Conservation (phyloP, 2,329 filamentous ascomycete species). For the Gnomoniopsis sp. region DNA sequence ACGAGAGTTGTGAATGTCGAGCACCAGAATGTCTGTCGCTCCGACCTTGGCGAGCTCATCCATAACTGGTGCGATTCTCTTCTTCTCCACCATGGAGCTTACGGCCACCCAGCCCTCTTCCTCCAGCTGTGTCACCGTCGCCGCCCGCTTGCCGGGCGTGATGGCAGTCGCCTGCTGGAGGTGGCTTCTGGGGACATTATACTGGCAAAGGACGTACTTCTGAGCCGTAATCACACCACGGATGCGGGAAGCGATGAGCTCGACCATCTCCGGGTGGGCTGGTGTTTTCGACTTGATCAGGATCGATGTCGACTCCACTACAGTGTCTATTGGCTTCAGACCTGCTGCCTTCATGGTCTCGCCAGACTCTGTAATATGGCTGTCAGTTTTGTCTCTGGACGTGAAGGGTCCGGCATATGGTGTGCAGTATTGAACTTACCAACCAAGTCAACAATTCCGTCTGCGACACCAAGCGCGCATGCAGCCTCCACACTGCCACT, state of each 20-base stretch:
- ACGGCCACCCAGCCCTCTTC: conserved; percentile 93
- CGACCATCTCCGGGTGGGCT: conserved; percentile 74
- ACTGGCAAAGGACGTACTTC: conserved; percentile 91
- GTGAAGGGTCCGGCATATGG: not conserved
- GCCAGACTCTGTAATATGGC: conserved; percentile 70
- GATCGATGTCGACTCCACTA: conserved; percentile 82
- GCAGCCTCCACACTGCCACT: conserved; percentile 97
- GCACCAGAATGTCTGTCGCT: conserved; percentile 79
- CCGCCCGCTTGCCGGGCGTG: conserved; percentile 90
- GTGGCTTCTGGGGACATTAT: conserved; percentile 76
- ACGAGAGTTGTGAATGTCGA: conserved; percentile 74
- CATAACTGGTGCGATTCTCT: conserved; percentile 81
- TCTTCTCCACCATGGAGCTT: conserved; percentile 88
- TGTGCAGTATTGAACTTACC: conserved; percentile 53
- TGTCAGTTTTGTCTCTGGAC: not conserved
- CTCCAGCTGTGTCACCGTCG: conserved; percentile 86
- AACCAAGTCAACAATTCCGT: conserved; percentile 96
- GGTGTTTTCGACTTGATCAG: conserved; percentile 87
- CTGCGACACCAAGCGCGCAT: conserved; percentile 90
- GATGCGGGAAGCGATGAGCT: conserved; percentile 83
- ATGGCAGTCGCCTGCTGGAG: conserved; percentile 69
- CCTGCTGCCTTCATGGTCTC: conserved; percentile 98
- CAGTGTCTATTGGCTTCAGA: conserved; percentile 89
- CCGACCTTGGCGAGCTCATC: conserved; percentile 74
- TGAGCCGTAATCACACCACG: conserved; percentile 93